phyloP scores from a whole-genome alignment of 805 yeast species.

The Metschnikowia dekortorum region DNA sequence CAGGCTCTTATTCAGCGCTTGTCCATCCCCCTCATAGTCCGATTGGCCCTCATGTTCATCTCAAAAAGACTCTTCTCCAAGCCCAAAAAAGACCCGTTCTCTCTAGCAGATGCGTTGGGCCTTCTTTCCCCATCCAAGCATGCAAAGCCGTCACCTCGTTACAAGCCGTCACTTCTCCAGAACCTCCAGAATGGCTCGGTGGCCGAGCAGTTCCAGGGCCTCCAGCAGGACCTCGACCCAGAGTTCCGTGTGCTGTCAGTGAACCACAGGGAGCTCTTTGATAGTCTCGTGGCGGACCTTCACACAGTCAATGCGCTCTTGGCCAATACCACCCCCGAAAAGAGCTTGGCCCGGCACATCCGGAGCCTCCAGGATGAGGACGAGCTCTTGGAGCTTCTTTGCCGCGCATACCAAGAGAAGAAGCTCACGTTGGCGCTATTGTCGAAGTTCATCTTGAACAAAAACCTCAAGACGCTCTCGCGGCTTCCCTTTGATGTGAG shows the following conservation, averaged over 20 bases:
- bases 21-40: no score
- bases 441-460: conserved; percentile 26
- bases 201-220: conserved; percentile 22
- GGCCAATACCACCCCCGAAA: conserved; percentile 8
- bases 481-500: conserved; percentile 18
- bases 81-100: conserved; percentile 8
- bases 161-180: conserved; percentile 31
- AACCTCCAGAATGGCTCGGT: conserved; percentile 32
- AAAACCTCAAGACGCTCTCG: conserved; percentile 13
- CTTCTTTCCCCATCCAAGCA: conserved; percentile 24
- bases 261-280: conserved; percentile 13
- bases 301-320: conserved; percentile 6
- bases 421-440: conserved; percentile 23
- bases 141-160: conserved; percentile 9
- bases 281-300: conserved; percentile 26
- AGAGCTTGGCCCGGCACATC: conserved; percentile 19
- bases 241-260: conserved; percentile 4
- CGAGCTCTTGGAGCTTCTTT: conserved; percentile 19
- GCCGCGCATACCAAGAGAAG: conserved; percentile 24
- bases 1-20: no score
- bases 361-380: conserved; percentile 17
- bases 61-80: conserved; percentile 2
- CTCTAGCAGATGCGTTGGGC: conserved; percentile 35
- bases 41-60: not conserved
- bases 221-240: not conserved